These are phyloP conservation scores for Artemisia tridentata DNA, from an alignment of 129 eudicot species.

Conservation along the genomic window DNA sequence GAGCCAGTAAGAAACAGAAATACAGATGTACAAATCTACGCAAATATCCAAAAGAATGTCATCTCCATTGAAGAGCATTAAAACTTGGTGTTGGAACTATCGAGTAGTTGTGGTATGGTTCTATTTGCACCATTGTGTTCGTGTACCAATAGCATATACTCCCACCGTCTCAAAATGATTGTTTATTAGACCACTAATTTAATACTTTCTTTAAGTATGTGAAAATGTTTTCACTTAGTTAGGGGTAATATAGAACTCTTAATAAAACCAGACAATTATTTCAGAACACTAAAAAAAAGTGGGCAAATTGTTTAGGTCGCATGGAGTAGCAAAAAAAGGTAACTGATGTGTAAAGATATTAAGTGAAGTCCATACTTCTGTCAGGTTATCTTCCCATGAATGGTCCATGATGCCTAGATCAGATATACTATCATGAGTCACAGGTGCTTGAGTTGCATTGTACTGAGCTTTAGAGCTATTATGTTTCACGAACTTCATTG, in stretches of 20 bases:
- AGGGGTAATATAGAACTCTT: too few species aligned
- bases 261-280: too few species aligned
- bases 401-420: slow-evolving; percentile 46
- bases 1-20: slow-evolving; percentile 1
- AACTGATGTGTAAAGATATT: slow-evolving; percentile 20
- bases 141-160: slow-evolving; percentile 1
- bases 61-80: not conserved
- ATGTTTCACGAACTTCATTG: slow-evolving; percentile 57
- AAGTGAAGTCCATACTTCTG: slow-evolving; percentile 65
- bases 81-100: not conserved
- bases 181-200: too few species aligned
- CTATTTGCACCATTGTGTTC: slow-evolving; percentile 11
- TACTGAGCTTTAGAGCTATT: slow-evolving; percentile 35
- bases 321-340: too few species aligned
- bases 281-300: too few species aligned
- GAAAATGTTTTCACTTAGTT: too few species aligned
- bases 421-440: slow-evolving; percentile 43
- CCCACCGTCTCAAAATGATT: too few species aligned
- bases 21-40: slow-evolving; percentile 6
- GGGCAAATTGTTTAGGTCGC: too few species aligned
- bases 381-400: slow-evolving; percentile 70
- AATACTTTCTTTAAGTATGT: too few species aligned
- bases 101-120: not conserved
- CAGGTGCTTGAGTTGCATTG: slow-evolving; percentile 44
- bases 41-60: slow-evolving; percentile 9